Percentiles rank a stretch among this genome's conserved stretches.
These are phyloP conservation scores for Pilatotrama ljubarskyi DNA, from an alignment of 768 basidiomycete species.

Conservation along the genomic window DNA sequence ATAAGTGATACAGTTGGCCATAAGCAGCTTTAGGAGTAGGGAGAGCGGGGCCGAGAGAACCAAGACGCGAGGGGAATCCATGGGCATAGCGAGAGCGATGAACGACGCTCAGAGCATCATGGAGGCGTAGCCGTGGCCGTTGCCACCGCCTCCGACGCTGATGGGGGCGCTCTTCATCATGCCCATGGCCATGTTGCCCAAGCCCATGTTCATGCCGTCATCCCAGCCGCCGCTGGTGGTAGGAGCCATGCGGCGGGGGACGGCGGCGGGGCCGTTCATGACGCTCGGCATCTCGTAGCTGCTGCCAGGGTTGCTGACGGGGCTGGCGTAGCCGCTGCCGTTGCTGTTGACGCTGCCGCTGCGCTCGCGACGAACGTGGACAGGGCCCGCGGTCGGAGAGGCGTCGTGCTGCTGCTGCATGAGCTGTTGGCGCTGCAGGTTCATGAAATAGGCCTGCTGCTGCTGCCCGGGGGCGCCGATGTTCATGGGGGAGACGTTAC, in stretches of 20 bases:
- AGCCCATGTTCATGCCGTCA: constrained; percentile 30
- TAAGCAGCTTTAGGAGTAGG: constrained; percentile 13
- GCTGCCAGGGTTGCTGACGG: constrained; percentile 29
- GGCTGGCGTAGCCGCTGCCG: constrained; percentile 25
- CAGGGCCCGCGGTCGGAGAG: constrained; percentile 13
- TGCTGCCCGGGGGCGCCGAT: constrained; percentile 30
- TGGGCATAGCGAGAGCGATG: neutral
- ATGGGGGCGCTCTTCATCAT: constrained; percentile 37
- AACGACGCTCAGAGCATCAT: constrained; percentile 36
- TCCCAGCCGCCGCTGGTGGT: constrained; percentile 24
- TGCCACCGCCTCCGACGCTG: constrained; percentile 39
- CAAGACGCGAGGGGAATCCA: constrained; percentile 2
- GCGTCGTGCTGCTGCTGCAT: constrained; percentile 19
- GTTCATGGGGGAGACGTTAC: constrained; percentile 15
- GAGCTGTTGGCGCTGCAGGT: constrained; percentile 29
- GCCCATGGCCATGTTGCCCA: constrained; percentile 33
- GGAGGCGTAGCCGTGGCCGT: constrained; percentile 39
- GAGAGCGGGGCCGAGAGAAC: neutral
- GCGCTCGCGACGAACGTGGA: constrained; percentile 30
- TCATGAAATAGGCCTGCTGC: constrained; percentile 19
- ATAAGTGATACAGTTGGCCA: constrained; percentile 14
- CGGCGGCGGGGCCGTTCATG: constrained; percentile 23
- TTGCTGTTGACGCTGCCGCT: constrained; percentile 39
- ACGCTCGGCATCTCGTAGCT: constrained; percentile 38
- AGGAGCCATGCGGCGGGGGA: constrained; percentile 31